Base-by-base conservation (phyloP, 2,329 filamentous ascomycete species). In the Colletotrichum tabaci region DNA sequence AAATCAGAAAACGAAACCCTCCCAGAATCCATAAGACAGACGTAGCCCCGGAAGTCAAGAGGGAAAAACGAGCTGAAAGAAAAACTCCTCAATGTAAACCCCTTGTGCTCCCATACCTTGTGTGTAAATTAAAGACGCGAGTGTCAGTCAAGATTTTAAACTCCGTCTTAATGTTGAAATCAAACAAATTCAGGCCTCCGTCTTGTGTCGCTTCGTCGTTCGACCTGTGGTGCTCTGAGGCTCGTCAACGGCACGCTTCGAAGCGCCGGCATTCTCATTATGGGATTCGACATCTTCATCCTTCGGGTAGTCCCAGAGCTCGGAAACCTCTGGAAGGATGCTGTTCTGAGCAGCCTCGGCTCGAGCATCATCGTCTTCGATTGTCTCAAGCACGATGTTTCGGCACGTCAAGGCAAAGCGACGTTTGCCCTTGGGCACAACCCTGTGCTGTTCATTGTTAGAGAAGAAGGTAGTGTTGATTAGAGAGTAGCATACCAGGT, bases 371-470 rank as follows among this genome's bases (percentile, higher is more conserved):
- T 77, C 74, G 0, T 74, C 67, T 0, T 75, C 75, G 62, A 89
- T 57, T 82, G 44, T 82, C 4, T 82, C 79, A 0, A 83, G 82
- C 21, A 85, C 81, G 23, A 91, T 86, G 47, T 85, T 85, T 2
- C 89, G 83, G 69, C 85, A 86, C 0, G 89, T 91, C 58, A 91
- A 74, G 0, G 89, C 89, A 77, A 89, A 91, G 2, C 89, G 82
- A 52, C 89, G 79, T 61, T 82, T 84, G 0, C 87, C 87, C 12
- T 79, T 71, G 5, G 88, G 85, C 0, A 82, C 84, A 0, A 91
- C 88, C 23, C 82, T 80, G 75, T 91, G 89, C 84, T 86, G 18
- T 0, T 18, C 16, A 2, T 55, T 42, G 66, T 80, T 63, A 82
- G 75, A 42, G 61, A 26, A 1, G 9, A 4, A 13, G 4, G 15